These are phyloP conservation scores for Ganoderma lingzhi DNA, from an alignment of 1,284 basidiomycete species.

Conservation along the genomic window DNA sequence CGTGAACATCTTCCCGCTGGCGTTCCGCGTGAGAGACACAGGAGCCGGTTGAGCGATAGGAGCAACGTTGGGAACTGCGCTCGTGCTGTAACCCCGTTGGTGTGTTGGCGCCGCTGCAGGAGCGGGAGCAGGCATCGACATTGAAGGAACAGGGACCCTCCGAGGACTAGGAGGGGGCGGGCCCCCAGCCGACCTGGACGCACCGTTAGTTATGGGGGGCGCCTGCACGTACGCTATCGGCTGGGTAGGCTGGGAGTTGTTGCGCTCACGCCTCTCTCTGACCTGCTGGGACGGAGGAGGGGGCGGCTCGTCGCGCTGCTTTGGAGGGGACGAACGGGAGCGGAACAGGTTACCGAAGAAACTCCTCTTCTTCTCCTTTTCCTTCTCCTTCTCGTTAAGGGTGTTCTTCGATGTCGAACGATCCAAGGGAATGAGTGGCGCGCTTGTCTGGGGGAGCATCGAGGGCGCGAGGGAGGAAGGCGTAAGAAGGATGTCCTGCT, in stretches of 20 bases:
- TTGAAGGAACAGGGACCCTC: conserved; percentile 26
- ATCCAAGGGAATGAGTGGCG: conserved; percentile 20
- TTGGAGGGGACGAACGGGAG: conserved; percentile 45
- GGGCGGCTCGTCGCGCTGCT: conserved; percentile 32
- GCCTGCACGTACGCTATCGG: conserved; percentile 20
- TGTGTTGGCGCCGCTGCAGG: conserved; percentile 10
- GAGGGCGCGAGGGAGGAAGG: conserved; percentile 43
- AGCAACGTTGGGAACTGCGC: conserved; percentile 14
- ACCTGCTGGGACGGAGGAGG: conserved; percentile 36
- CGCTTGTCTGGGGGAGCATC: conserved; percentile 32
- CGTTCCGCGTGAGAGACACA: conserved; percentile 46
- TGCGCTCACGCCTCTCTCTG: conserved; percentile 36
- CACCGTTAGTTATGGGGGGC: neutral
- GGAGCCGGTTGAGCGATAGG: conserved; percentile 34
- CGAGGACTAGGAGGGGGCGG: conserved; percentile 14
- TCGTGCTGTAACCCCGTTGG: conserved; percentile 17
- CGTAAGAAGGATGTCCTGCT: conserved; percentile 39
- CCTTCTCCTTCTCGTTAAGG: conserved; percentile 33
- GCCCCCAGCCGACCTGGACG: conserved; percentile 10
- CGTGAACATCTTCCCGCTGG: conserved; percentile 58
- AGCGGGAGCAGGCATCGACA: conserved; percentile 17
- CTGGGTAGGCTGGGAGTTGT: conserved; percentile 37
- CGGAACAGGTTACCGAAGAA: conserved; percentile 48
- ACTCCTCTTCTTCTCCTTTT: conserved; percentile 45
- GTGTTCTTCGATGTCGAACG: conserved; percentile 36